These are phyloP conservation scores for Fusarium caatingaense DNA, from an alignment of 2,329 filamentous ascomycete genomes.

Conservation along the genomic window DNA sequence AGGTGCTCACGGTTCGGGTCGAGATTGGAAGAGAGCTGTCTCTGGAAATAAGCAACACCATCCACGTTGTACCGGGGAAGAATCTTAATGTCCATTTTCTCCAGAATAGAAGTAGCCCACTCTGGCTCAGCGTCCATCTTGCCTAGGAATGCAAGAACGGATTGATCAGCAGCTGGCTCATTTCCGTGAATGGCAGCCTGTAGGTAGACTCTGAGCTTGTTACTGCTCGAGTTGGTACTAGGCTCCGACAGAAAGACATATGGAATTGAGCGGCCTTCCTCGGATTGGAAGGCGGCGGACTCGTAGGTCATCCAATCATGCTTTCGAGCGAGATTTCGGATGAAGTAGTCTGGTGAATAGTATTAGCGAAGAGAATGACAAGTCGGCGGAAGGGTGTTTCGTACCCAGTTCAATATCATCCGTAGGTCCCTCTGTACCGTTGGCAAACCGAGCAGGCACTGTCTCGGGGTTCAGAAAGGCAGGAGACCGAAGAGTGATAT, in stretches of 20 bases:
- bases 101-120: constrained; percentile 8
- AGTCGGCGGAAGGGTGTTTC: accelerated
- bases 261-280: constrained; percentile 18
- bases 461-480: neutral
- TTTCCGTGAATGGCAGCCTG: constrained; percentile 25
- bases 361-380: neutral
- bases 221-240: neutral
- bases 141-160: neutral
- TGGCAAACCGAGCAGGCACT: neutral
- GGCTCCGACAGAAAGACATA: constrained; percentile 13
- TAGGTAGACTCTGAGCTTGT: constrained; percentile 4
- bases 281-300: neutral
- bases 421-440: constrained; percentile 11
- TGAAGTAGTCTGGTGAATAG: neutral
- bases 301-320: constrained; percentile 23
- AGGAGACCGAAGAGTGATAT: constrained; percentile 18
- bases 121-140: constrained; percentile 24
- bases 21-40: constrained; percentile 7
- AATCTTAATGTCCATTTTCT: constrained; percentile 27
- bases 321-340: neutral
- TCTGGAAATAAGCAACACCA: constrained; percentile 24
- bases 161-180: constrained; percentile 22
- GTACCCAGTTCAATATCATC: constrained; percentile 8
- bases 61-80: constrained; percentile 21
- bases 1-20: constrained; percentile 23